phyloP scores from a whole-genome alignment of 108 stramenopile species.

The Cyclotella distinguenda region DNA sequence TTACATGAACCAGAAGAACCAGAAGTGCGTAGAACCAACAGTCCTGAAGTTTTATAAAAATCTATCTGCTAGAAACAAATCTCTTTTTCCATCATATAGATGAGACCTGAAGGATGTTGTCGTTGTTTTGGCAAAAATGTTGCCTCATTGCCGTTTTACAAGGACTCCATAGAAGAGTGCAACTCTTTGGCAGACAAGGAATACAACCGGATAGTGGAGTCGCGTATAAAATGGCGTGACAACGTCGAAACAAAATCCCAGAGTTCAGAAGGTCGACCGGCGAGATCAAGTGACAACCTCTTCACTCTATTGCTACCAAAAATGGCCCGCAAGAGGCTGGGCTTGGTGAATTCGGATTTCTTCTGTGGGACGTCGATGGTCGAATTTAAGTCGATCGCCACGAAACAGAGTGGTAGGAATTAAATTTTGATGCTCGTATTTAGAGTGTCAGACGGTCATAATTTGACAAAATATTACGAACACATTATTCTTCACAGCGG shows the following conservation, averaged over 20 bases:
- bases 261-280: not conserved
- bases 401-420: conserved; percentile 63
- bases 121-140: conserved; percentile 18
- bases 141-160: conserved; percentile 28
- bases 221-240: conserved; percentile 19
- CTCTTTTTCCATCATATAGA: not conserved
- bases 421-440: not conserved
- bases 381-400: conserved; percentile 51
- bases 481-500: conserved; percentile 32
- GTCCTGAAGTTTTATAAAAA: not conserved
- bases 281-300: not conserved
- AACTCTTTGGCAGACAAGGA: conserved; percentile 13
- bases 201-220: conserved; percentile 30
- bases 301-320: conserved; percentile 9
- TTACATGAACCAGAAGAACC: conserved; percentile 17
- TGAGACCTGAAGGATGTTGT: conserved; percentile 6
- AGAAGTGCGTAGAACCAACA: conserved; percentile 10
- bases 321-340: conserved; percentile 11
- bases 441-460: not conserved
- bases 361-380: conserved; percentile 54
- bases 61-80: not conserved
- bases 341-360: conserved; percentile 13
- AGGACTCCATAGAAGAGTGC: conserved; percentile 7
- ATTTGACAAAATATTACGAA: not conserved
- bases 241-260: not conserved